phyloP scores from a whole-genome alignment of 2,329 filamentous ascomycete species.

The Endothia cerciana region DNA sequence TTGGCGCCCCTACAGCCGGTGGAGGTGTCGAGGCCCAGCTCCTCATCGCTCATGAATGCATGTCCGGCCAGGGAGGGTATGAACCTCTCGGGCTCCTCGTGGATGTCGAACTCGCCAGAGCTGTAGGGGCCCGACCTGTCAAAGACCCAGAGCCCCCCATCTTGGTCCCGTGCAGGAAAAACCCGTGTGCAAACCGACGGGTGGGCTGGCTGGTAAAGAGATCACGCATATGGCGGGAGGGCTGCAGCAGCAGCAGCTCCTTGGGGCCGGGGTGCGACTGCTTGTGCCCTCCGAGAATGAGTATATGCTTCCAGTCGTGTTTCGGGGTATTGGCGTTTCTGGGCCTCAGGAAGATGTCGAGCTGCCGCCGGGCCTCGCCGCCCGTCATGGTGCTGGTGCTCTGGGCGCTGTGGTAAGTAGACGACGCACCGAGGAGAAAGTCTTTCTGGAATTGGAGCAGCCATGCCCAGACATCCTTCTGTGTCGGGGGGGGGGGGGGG shows the following conservation, averaged over 20 bases:
- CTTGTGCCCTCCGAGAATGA: background rate
- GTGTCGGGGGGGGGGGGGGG: background rate
- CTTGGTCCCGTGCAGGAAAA: background rate
- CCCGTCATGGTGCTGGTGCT: background rate
- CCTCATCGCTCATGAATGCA: conserved; percentile 37
- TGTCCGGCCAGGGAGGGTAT: conserved; percentile 37
- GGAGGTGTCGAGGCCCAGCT: conserved; percentile 39
- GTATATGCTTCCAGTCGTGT: background rate
- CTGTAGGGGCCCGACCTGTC: conserved; percentile 40
- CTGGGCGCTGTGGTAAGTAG: background rate
- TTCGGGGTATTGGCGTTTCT: background rate
- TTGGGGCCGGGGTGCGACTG: background rate
- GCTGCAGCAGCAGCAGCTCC: background rate
- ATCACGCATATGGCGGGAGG: too few relatives aligned
- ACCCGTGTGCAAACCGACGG: background rate
- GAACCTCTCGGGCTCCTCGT: conserved; percentile 37
- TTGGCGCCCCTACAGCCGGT: conserved; percentile 17
- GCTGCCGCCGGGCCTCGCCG: background rate
- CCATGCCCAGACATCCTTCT: background rate
- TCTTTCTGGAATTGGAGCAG: background rate
- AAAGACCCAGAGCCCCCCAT: conserved; percentile 40
- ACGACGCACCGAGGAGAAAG: background rate
- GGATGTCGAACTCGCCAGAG: conserved; percentile 37
- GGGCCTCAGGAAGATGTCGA: background rate
- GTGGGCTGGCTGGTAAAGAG: too few relatives aligned